Evolutionary conservation across 306 rosid species (phyloP), one percentile per base, ranked within the genome.

Genomic region (Casuarina cunninghamiana): DNA sequence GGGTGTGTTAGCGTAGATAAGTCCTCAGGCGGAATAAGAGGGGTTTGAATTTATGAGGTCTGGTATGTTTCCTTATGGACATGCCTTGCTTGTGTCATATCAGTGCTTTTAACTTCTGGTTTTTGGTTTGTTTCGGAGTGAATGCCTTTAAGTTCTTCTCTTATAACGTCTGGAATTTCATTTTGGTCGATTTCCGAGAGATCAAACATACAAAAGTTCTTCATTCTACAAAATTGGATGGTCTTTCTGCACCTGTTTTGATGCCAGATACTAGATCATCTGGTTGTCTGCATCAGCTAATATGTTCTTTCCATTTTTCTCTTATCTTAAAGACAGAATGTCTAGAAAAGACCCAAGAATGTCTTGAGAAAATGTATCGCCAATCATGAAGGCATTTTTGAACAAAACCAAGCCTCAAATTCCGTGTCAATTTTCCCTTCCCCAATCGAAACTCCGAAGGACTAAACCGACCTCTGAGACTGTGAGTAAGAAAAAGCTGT

Each of bases 301-400:
- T 63, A 11, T 80, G 74, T 71, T 67, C 81, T 51, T 57, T 57
- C 10, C n/a, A 12, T 13, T 77, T 35, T 53, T 46, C 39, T 3
- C 0, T 32, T 43, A 10, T 7, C 26, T 78, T 15, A 51, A 84
- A 60, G 85, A 72, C 82, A 84, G 91, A 91, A 91, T 84, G 90
- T 86, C 78, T 48, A 78, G 85, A 75, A 78, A 81, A 79, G 92
- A 79, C 84, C 80, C 62, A 66, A 78, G 92, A 90, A 86, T 90
- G 90, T 85, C 86, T 77, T 53, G 73, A 76, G 81, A 80, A 82
- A 75, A 26, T 26, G 1, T 26, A 26, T 26, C 32, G 32, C 89
- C 96, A 89, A 86, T 91, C 83, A 94, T 88, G 84, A 84, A 89
- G 43, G 62, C 87, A 70, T 50, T 69, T 87, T 90, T 87, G 88